Evolutionary conservation across 75 land plant genomes (phyloP), one percentile per base, ranked within the genome.

Genomic region (Adiantum capillusveneris): DNA sequence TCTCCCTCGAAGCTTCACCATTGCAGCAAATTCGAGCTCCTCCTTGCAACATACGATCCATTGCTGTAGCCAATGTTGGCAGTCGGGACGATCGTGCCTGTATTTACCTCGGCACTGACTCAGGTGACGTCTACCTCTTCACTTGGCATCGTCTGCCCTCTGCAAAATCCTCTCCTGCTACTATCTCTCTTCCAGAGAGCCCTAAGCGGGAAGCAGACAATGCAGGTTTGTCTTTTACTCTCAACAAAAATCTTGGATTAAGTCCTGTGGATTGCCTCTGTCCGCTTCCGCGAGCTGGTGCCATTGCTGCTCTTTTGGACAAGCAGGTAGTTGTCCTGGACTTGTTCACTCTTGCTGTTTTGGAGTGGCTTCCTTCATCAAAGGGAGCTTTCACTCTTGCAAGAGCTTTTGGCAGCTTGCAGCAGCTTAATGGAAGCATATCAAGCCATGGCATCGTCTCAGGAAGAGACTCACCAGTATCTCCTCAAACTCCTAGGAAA

Each of bases 101-200:
- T 9, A 9, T 84, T 13, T 84, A 82, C 81, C 30, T 74, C 51
- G 97, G 97, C 31, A 85, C 97, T 13, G 69, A 64, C 14, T 60
- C 62, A 14, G 95, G 94, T 0, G 57, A 75, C 30, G 46, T 90
- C 7, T 48, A 72, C 43, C 60, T 64, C 19, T 57, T 63, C 49
- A 43, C 64, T n/a, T 55, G 66, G 58, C 24, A 58, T 19, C 58
- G 56, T 25, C 58, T 29, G 5, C 2, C 26, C 17, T 19, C 52
- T 25, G 34, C 50, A 11, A 14, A 31, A 11, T 19, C 37, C 20
- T 54, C 31, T 39, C 16, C 34, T 68, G 18, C 41, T 67, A 0
- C 65, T 64, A 52, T 56, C 65, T 6, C 29, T 42, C 2, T 57
- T 30, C 58, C 60, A 77, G 2, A 60, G 37, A 29, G 27, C 68